Conservation (phyloP, 805 yeast species). For the Lipomyces kockii region DNA sequence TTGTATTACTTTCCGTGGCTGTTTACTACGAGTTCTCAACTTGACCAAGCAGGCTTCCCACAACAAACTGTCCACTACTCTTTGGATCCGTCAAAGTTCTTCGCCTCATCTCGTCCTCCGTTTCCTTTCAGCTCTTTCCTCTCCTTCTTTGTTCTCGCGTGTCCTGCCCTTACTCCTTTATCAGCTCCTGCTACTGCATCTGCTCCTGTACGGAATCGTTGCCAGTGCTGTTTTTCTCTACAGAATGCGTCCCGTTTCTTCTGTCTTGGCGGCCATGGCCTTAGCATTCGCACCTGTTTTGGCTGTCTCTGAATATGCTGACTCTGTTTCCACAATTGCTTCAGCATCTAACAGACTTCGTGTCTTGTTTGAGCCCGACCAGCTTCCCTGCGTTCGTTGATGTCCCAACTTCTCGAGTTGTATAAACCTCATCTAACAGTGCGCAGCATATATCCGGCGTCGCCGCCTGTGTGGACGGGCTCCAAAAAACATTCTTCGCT, state of each 20-base stretch:
- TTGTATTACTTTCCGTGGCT: background rate
- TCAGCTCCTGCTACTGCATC: background rate
- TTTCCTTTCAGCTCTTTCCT: constrained; percentile 9
- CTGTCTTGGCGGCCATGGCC: constrained; percentile 13
- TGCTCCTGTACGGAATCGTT: constrained; percentile 1
- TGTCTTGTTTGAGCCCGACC: constrained; percentile 30
- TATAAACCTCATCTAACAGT: background rate
- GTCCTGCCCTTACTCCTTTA: constrained; percentile 35
- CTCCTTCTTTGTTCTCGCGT: constrained; percentile 33
- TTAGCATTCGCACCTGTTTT: constrained; percentile 1
- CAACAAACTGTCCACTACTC: background rate
- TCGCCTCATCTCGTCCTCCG: constrained; percentile 10
- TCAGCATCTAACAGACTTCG: background rate
- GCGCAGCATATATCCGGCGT: constrained; percentile 33
- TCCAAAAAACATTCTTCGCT: constrained; percentile 25
- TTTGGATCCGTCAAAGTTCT: background rate
- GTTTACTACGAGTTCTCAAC: background rate
- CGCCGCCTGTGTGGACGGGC: constrained; percentile 32
- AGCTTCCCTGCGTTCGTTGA: constrained; percentile 33
- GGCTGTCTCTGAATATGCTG: background rate
- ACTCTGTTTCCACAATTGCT: background rate
- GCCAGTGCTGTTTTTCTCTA: constrained; percentile 1
- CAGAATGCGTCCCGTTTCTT: constrained; percentile 7
- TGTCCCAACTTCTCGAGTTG: background rate
- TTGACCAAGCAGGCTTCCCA: background rate